phyloP scores from a whole-genome alignment of 192 early-diverging fungal genomes.

The Gamsiella multidivaricata region DNA sequence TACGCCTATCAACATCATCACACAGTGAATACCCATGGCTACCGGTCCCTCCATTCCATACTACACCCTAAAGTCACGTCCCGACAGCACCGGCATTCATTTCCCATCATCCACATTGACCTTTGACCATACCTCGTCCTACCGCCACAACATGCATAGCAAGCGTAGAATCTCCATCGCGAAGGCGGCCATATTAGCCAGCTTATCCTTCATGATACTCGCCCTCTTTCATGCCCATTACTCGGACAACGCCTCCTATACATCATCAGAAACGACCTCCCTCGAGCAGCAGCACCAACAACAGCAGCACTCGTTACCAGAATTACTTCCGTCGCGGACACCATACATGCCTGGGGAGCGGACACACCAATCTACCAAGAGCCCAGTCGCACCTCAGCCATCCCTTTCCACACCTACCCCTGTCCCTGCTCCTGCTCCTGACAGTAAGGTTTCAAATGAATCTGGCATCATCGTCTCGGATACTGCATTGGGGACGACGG shows the following conservation, averaged over 20 bases:
- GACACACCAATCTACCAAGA: neutral
- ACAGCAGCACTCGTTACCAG: neutral
- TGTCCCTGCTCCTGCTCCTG: neutral
- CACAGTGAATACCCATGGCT: too few relatives aligned
- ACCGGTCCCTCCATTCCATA: too few relatives aligned
- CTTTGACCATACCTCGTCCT: too few relatives aligned
- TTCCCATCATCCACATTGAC: too few relatives aligned
- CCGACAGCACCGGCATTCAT: too few relatives aligned
- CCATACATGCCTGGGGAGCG: neutral
- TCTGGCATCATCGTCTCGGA: neutral
- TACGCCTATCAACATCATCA: too few relatives aligned
- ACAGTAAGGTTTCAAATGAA: neutral
- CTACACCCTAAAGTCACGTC: too few relatives aligned
- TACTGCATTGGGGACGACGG: constrained; percentile 10
- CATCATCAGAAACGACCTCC: neutral
- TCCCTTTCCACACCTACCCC: neutral
- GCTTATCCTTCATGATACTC: constrained; percentile 15
- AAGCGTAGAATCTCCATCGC: neutral
- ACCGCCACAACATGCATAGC: neutral
- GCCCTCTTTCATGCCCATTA: constrained; percentile 14
- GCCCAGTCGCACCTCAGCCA: too few relatives aligned
- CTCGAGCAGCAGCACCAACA: neutral
- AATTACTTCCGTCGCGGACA: neutral
- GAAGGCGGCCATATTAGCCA: constrained; percentile 11
- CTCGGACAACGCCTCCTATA: neutral